These are phyloP conservation scores for Coniferiporia weirii DNA, from an alignment of 1,284 basidiomycete genomes.

Conservation along the genomic window DNA sequence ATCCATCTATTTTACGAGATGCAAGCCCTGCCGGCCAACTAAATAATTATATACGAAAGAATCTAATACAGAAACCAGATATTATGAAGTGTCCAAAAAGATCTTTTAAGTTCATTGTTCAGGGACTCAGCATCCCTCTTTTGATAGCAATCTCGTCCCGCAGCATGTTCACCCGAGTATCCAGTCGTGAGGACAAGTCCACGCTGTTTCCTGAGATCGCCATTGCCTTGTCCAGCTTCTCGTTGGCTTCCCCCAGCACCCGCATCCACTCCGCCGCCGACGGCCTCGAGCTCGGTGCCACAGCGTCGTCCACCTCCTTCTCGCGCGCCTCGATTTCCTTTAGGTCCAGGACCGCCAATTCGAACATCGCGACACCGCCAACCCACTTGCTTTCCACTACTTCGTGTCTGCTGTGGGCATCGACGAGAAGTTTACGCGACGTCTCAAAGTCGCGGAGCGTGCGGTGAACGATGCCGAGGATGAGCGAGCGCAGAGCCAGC, in stretches of 20 bases:
- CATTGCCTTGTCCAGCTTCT: conserved; percentile 49
- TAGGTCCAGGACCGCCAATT: conserved; percentile 61
- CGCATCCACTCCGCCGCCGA: conserved; percentile 38
- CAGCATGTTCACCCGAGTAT: conserved; percentile 63
- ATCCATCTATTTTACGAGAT: no score
- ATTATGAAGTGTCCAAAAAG: background rate
- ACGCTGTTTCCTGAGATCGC: conserved; percentile 45
- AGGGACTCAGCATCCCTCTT: conserved; percentile 37
- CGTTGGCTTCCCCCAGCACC: conserved; percentile 42
- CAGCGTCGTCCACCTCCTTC: conserved; percentile 18
- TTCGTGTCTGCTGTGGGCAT: conserved; percentile 40
- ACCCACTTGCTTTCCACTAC: conserved; percentile 60
- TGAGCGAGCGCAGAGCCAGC: conserved; percentile 57
- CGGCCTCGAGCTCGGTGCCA: conserved; percentile 21
- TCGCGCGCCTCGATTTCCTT: conserved; percentile 42
- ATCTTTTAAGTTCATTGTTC: background rate
- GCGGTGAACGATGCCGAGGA: conserved; percentile 63
- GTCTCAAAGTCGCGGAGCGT: conserved; percentile 43
- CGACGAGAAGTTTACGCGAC: conserved; percentile 44
- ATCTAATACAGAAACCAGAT: background rate
- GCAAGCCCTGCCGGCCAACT: no score
- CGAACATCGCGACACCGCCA: conserved; percentile 57
- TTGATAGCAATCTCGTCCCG: conserved; percentile 64
- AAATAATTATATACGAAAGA: background rate
- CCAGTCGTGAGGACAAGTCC: conserved; percentile 62